A percentile compares a stretch with the other conserved stretches of the same genome.
Conservation (phyloP, 441 rosid genomes). For the Corymbia calophylla region DNA sequence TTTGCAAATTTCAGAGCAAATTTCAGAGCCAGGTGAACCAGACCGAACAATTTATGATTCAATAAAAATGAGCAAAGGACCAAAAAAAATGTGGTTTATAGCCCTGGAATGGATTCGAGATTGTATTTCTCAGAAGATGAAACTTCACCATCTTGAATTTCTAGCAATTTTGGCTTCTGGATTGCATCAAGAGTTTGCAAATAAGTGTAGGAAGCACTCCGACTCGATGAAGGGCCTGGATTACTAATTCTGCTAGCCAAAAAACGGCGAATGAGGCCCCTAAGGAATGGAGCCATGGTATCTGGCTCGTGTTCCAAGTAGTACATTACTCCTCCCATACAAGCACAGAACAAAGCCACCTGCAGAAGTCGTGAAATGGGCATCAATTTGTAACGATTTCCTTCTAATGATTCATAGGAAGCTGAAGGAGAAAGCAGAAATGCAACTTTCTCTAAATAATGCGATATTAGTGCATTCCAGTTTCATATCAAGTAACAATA, state of each 20-base stretch:
- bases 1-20: background rate
- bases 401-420: background rate
- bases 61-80: background rate
- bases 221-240: conserved; percentile 46
- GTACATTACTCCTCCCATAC: conserved; percentile 99
- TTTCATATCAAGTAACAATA: background rate
- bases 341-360: conserved; percentile 92
- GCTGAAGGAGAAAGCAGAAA: background rate
- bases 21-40: background rate
- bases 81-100: conserved; percentile 21
- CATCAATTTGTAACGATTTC: background rate
- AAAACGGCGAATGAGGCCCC: conserved; percentile 89
- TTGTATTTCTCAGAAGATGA: conserved; percentile 57
- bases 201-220: conserved; percentile 58
- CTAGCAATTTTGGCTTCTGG: conserved; percentile 45
- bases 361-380: conserved; percentile 20
- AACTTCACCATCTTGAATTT: conserved; percentile 38
- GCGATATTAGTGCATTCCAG: background rate
- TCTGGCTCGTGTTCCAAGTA: conserved; percentile 89
- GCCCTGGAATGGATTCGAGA: conserved; percentile 92
- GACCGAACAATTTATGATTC: background rate
- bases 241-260: conserved; percentile 94
- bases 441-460: background rate
- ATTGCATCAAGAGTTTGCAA: conserved; percentile 63
- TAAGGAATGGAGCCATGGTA: conserved; percentile 91